These are phyloP conservation scores for Phanerochaete carnosa DNA, from an alignment of 768 basidiomycete species.

Conservation along the genomic window DNA sequence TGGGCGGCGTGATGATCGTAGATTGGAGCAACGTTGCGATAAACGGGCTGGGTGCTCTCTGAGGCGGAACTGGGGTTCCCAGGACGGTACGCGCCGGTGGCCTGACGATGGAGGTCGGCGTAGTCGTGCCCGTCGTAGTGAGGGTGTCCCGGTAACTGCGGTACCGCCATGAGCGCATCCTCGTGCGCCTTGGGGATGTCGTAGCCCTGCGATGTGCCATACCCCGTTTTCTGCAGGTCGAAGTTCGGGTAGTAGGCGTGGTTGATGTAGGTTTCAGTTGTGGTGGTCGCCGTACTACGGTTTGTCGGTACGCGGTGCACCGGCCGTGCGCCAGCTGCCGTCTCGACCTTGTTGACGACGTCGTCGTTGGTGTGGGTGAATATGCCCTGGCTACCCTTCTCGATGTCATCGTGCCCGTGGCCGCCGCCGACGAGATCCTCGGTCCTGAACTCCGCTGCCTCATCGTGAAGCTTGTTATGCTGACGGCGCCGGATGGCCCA, in stretches of 20 bases:
- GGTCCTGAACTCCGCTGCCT: conserved; percentile 23
- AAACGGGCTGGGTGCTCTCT: not conserved
- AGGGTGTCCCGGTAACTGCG: not conserved
- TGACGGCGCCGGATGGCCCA: conserved; percentile 48
- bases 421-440: conserved; percentile 12
- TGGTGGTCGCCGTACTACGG: not conserved
- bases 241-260: not conserved
- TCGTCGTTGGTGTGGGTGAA: not conserved
- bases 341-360: not conserved
- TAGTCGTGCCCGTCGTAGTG: not conserved
- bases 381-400: conserved; percentile 12
- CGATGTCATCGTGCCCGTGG: conserved; percentile 12
- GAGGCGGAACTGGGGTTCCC: conserved; percentile 4
- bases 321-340: not conserved
- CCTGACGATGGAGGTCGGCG: not conserved
- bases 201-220: not conserved
- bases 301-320: not conserved
- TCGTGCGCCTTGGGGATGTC: not conserved
- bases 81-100: not conserved
- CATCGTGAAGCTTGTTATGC: conserved; percentile 27
- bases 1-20: conserved; percentile 1
- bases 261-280: not conserved
- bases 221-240: not conserved
- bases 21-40: not conserved
- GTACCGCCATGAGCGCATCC: not conserved